Conservation (phyloP, 345 rosid genomes). For the Cochlearia excelsa region DNA sequence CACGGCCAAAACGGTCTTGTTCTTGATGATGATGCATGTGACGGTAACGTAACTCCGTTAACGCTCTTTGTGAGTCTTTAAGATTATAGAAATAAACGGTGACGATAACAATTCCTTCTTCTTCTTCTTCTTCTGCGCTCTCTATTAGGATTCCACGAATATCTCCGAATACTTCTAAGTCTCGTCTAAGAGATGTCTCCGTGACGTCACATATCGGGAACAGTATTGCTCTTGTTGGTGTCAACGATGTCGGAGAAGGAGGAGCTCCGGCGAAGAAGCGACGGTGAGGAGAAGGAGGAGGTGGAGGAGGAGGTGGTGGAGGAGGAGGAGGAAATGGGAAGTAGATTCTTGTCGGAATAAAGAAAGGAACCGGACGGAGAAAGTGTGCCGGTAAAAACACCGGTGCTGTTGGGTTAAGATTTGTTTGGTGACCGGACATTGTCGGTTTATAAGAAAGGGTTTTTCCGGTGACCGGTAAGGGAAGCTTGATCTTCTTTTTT, state of each 20-base stretch:
- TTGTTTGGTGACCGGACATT: conserved; percentile 21
- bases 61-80: conserved; percentile 58
- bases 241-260: conserved; percentile 43
- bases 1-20: conserved; percentile 23
- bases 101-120: conserved; percentile 74
- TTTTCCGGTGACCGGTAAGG: conserved; percentile 24
- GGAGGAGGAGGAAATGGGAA: conserved; percentile 34
- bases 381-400: conserved; percentile 55
- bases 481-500: background rate
- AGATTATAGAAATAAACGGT: conserved; percentile 86
- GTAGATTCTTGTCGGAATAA: conserved; percentile 40
- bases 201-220: conserved; percentile 51
- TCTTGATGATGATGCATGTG: conserved; percentile 61
- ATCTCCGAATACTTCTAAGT: conserved; percentile 74
- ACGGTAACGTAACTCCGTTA: conserved; percentile 56
- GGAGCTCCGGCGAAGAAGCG: too few relatives aligned
- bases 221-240: conserved; percentile 63
- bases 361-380: conserved; percentile 24
- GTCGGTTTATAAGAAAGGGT: conserved; percentile 4
- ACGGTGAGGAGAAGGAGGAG: conserved; percentile 17
- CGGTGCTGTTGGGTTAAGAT: conserved; percentile 48
- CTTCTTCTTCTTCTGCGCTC: conserved; percentile 28
- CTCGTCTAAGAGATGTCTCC: conserved; percentile 59
- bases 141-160: conserved; percentile 92
- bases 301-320: conserved; percentile 33